Evolutionary conservation across 2,329 filamentous ascomycete genomes (phyloP).

Genomic region (Fusarium musae): DNA sequence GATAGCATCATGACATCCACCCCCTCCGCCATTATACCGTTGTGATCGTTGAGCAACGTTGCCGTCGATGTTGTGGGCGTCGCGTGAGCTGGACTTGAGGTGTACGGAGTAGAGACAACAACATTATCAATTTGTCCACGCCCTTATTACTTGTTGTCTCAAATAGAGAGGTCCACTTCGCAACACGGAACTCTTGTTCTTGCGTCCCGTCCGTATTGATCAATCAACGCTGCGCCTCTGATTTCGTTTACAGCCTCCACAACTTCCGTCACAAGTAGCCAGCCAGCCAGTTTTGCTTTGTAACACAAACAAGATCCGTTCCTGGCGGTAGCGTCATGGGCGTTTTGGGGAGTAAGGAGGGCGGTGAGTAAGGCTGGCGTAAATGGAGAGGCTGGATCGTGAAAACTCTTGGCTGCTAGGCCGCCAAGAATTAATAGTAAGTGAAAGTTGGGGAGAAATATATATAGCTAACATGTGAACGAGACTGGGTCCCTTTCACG

Average conservation of each 20-base stretch:
- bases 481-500: neutral
- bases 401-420: neutral
- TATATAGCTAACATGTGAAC: neutral
- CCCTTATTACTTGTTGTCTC: neutral
- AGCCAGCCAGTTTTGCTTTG: conserved; percentile 6
- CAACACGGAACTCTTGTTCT: conserved; percentile 8
- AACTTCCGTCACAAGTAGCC: conserved; percentile 23
- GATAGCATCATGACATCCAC: conserved; percentile 21
- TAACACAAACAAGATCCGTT: conserved; percentile 15
- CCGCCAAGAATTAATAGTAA: neutral
- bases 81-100: conserved; percentile 12
- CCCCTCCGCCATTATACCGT: conserved; percentile 9
- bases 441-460: neutral
- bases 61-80: conserved; percentile 1
- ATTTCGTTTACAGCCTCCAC: conserved; percentile 16
- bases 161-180: neutral
- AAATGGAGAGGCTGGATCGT: conserved; percentile 25
- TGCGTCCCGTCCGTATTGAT: conserved; percentile 34
- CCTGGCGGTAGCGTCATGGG: conserved; percentile 13
- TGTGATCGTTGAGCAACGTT: conserved; percentile 6
- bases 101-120: neutral
- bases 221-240: conserved; percentile 17
- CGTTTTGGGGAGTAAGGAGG: neutral
- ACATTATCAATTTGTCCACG: conserved; percentile 2
- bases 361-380: conserved; percentile 24